Evolutionary conservation across 2,329 filamentous ascomycete genomes (phyloP).

Genomic region (Microsporum audouinii): DNA sequence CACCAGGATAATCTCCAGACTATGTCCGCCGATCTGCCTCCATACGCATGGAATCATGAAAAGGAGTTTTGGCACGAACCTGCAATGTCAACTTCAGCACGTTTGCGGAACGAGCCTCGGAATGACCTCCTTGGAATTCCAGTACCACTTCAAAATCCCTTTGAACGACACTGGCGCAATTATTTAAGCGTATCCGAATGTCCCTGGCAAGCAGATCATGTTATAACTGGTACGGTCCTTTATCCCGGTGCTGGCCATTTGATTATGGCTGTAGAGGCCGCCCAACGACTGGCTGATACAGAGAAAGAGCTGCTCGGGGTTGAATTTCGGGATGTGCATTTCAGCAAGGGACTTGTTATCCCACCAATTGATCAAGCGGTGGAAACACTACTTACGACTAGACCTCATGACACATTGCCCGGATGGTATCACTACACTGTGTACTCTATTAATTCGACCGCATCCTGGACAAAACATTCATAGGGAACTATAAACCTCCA

Average conservation of each 20-base stretch:
- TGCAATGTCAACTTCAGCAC: conserved; percentile 15
- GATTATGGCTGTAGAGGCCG: conserved; percentile 32
- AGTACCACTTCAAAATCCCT: conserved; percentile 19
- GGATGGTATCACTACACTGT: too few relatives aligned
- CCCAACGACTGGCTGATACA: too few relatives aligned
- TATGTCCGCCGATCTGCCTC: conserved; percentile 18
- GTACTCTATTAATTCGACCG: too few relatives aligned
- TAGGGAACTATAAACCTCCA: too few relatives aligned
- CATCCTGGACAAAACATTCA: too few relatives aligned
- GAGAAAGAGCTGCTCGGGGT: too few relatives aligned
- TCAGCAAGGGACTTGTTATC: too few relatives aligned
- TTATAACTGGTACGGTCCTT: conserved; percentile 27
- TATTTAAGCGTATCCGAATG: conserved; percentile 22
- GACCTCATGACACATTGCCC: too few relatives aligned
- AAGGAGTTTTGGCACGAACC: conserved; percentile 18
- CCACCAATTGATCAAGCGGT: too few relatives aligned
- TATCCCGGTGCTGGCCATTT: conserved; percentile 36
- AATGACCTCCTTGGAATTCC: conserved; percentile 20
- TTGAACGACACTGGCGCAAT: conserved; percentile 32
- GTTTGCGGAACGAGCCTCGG: conserved; percentile 9
- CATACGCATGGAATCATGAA: conserved; percentile 13
- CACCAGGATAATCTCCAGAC: not conserved
- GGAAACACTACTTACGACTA: too few relatives aligned
- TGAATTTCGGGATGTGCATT: too few relatives aligned
- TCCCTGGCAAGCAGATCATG: conserved; percentile 37